Evolutionary conservation across 352 stramenopile species (phyloP), one percentile per base, ranked within the genome.

Genomic region (Blastocystis sp.): DNA sequence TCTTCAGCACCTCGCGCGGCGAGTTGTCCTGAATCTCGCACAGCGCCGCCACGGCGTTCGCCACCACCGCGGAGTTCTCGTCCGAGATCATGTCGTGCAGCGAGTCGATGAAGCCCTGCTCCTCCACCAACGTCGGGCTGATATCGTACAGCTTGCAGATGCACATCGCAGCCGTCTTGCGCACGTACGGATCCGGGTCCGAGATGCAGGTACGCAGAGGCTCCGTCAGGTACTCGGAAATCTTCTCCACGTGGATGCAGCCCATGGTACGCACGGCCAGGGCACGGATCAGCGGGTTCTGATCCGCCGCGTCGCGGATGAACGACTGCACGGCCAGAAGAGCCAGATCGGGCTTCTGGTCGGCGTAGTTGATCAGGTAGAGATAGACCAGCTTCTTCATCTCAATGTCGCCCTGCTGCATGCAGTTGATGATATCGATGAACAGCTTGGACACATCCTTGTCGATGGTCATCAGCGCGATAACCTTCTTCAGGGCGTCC

Each of bases 341-440:
- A n/a, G 97, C 98, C 69, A 99, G 91, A 86, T 99, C 97, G 11
- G 96, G 96, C 88, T 99, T 97, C 88, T 93, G 98, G 92, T 99
- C 98, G 90, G 97, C 96, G 91, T 99, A 99, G 92, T 99, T 99
- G 91, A 99, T 99, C 59, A 99, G 91, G 90, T 99, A 99, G 23
- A 99, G 90, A 90, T 99, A 99, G 65, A 99, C 96, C 21, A 99
- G 92, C 89, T 99, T 99, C 91, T 99, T 99, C 60, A 99, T 91
- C 90, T 98, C 96, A 77, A 90, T 53, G 78, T 69, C 81, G 94
- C 94, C 94, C 21, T 96, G 99, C 90, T 99, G 96, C 88, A 98
- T 98, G 92, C 96, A 99, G 91, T 99, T 99, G 23, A 99, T 92
- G 11, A 99, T 96, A 91, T 99, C 96, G 14, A 96, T 98, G 91